Conservation (phyloP, 257 asterid genomes). For the Handroanthus guayacan region DNA sequence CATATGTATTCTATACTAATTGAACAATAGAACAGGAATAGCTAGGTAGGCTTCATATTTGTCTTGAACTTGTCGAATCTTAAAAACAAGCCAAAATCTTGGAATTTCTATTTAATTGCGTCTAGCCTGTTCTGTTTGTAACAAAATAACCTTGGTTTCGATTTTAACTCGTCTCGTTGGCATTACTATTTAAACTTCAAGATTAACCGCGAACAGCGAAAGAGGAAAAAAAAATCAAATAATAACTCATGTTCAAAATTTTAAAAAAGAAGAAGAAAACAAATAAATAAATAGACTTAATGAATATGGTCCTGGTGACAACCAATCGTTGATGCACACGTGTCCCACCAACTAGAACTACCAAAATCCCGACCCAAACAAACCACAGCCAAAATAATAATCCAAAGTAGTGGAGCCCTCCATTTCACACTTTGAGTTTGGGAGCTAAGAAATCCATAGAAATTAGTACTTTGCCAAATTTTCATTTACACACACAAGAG, state of each 20-base stretch:
- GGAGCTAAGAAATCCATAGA: constrained; percentile 32
- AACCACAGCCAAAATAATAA: constrained; percentile 30
- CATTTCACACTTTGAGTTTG: constrained; percentile 19
- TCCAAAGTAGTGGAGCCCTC: constrained; percentile 49
- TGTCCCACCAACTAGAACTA: constrained; percentile 54
- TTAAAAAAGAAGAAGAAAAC: too few species aligned
- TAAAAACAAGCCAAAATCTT: too few species aligned
- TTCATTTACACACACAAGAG: not conserved
- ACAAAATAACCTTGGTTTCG: too few species aligned
- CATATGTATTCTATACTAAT: too few species aligned
- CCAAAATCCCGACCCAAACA: constrained; percentile 44
- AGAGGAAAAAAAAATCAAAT: not conserved
- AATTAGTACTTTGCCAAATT: constrained; percentile 47
- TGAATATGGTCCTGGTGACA: constrained; percentile 19
- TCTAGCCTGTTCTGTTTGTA: too few species aligned
- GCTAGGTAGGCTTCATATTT: too few species aligned
- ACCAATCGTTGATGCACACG: constrained; percentile 38
- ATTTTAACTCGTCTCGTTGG: too few species aligned
- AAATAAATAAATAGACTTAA: not conserved
- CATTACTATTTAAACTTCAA: not conserved
- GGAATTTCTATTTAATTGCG: too few species aligned
- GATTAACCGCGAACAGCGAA: not conserved
- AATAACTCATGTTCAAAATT: not conserved
- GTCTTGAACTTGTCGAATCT: too few species aligned
- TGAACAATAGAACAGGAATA: too few species aligned